phyloP scores from a whole-genome alignment of 2,329 filamentous ascomycete genomes.

The Alternaria longipes region DNA sequence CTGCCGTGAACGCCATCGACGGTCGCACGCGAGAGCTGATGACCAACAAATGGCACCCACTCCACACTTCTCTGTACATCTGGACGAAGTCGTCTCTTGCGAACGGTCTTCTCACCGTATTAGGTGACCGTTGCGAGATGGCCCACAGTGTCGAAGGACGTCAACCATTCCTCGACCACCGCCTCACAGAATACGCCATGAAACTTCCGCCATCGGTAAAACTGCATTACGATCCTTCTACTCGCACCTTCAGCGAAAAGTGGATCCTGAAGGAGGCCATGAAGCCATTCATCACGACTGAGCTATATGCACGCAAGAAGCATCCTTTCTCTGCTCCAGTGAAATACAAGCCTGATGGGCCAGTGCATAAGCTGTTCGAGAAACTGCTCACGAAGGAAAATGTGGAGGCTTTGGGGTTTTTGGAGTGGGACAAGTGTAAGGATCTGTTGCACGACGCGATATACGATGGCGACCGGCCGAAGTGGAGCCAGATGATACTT shows the following conservation, averaged over 20 bases:
- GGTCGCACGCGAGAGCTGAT: conserved; percentile 38
- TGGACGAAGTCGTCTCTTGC: conserved; percentile 34
- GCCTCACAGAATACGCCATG: conserved; percentile 53
- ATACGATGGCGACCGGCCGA: conserved; percentile 18
- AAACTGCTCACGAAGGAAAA: conserved; percentile 40
- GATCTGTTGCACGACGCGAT: conserved; percentile 23
- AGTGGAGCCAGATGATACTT: conserved; percentile 29
- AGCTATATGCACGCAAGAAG: conserved; percentile 62
- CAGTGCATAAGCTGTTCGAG: conserved; percentile 52
- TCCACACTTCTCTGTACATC: conserved; percentile 37
- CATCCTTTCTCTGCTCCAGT: conserved; percentile 60
- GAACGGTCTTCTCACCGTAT: conserved; percentile 52
- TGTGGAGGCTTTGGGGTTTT: conserved; percentile 39
- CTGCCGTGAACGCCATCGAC: conserved; percentile 31
- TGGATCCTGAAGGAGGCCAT: conserved; percentile 62
- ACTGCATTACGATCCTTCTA: conserved; percentile 42
- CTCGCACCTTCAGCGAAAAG: conserved; percentile 54
- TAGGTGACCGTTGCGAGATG: conserved; percentile 59
- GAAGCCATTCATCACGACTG: conserved; percentile 61
- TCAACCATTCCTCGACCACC: conserved; percentile 55
- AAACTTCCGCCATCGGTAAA: conserved; percentile 50
- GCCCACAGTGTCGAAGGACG: conserved; percentile 54
- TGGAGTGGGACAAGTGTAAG: conserved; percentile 25
- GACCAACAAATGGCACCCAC: conserved; percentile 33
- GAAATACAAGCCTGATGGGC: conserved; percentile 54